Evolutionary conservation across 768 basidiomycete species (phyloP).

Genomic region (Dentipellis sp.): DNA sequence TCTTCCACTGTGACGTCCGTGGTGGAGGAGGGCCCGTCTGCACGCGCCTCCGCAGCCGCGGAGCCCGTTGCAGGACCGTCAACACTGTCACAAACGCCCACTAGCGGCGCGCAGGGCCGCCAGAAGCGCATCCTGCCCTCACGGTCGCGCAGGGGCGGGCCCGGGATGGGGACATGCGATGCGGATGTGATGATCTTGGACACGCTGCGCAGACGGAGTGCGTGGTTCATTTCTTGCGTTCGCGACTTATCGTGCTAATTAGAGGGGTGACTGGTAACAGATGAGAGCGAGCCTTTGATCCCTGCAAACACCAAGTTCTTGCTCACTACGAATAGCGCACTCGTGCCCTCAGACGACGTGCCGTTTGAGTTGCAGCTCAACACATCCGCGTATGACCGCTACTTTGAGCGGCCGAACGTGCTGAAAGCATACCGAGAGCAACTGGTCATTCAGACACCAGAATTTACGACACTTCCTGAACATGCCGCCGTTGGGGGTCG

Average conservation of each 20-base stretch:
- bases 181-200: slow-evolving; percentile 80
- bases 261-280: slow-evolving; percentile 24
- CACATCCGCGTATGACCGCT: slow-evolving; percentile 53
- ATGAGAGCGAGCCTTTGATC: slow-evolving; percentile 64
- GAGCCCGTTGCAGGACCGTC: slow-evolving; percentile 6
- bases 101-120: slow-evolving; percentile 26
- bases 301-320: slow-evolving; percentile 57
- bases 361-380: slow-evolving; percentile 38
- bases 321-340: slow-evolving; percentile 61
- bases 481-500: slow-evolving; percentile 54
- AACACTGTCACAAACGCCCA: neutral
- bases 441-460: slow-evolving; percentile 68
- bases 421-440: slow-evolving; percentile 63
- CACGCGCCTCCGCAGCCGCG: neutral
- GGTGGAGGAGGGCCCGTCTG: neutral
- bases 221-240: neutral
- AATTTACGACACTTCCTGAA: slow-evolving; percentile 40
- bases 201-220: slow-evolving; percentile 68
- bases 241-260: no score
- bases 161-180: slow-evolving; percentile 72
- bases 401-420: slow-evolving; percentile 74
- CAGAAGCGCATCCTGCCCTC: slow-evolving; percentile 79
- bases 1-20: slow-evolving; percentile 2
- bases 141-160: slow-evolving; percentile 71
- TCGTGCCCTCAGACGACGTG: slow-evolving; percentile 31